Base-by-base conservation (phyloP, 305 asterid species). In the Fraxinus sp. region DNA sequence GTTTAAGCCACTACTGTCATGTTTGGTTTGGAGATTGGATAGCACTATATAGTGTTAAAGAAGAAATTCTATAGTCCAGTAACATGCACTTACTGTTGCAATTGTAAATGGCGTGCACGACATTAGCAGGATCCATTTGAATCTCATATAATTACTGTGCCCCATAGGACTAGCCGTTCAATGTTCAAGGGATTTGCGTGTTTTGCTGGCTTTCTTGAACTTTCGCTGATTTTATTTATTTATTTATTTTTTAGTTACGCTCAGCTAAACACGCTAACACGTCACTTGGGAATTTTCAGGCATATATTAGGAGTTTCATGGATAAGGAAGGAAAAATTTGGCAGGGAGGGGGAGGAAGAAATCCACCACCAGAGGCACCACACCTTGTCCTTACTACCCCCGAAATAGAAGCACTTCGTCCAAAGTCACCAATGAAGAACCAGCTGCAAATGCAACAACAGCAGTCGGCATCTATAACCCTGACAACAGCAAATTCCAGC, bases 281-380 rank as follows among this genome's bases (percentile, higher is more conserved):
- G 68, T 26, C 22, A 76, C 74, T 78, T 78, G 49, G 78, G 44
- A 78, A 81, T 52, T 80, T 83, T 82, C 97, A 94, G 99, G 89
- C 86, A 66, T 97, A 93, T 80, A 78, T 86, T 55, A 84, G 88
- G 86, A 91, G 85, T 82, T 97, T 97, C 41, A 87, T 89, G 0
- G 98, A 94, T n/a, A 94, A 93, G 87, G 99, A 97, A 57, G 99
- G 99, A 26, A 94, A 97, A 85, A 93, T 93, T 52, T 97, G 99
- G 99, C 81, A 89, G 14, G 98, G 99, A 77, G 97, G 97, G 30
- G 97, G 97, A 80, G 99, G 99, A 76, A 89, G 98, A 84, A 97
- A 97, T 86, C 99, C 98, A 77, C 99, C 99, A 36, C 97, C 98
- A 0, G 99, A 95, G 84, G 97, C 98, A 3, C 95, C 98, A n/a